Evolutionary conservation across 2,329 filamentous ascomycete species (phyloP).

Genomic region (Fusarium sulawesiense): DNA sequence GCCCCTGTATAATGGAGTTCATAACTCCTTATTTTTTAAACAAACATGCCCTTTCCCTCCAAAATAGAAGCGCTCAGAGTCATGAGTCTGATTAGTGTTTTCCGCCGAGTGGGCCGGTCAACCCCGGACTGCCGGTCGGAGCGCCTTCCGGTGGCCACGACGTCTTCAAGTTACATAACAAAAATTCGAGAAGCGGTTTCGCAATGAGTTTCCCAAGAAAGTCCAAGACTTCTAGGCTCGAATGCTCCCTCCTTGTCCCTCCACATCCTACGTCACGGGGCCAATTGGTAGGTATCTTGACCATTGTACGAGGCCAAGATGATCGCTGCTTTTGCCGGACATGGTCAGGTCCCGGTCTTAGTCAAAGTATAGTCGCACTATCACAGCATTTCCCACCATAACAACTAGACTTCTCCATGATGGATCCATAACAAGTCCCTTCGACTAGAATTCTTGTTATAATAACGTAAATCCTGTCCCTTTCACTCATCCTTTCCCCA

Average conservation of each 20-base stretch:
- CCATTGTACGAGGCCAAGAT: constrained; percentile 31
- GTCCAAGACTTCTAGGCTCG: constrained; percentile 26
- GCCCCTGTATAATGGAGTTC: background rate
- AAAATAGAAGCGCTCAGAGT: constrained; percentile 38
- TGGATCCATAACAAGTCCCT: constrained; percentile 24
- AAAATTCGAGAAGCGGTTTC: constrained; percentile 37
- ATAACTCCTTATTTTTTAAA: constrained; percentile 2
- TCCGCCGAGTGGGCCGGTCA: constrained; percentile 16
- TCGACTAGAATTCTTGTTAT: constrained; percentile 25
- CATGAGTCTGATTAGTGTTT: constrained; percentile 37
- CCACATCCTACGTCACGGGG: constrained; percentile 39
- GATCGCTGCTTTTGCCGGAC: constrained; percentile 38
- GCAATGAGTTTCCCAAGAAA: constrained; percentile 22
- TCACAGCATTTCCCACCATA: background rate
- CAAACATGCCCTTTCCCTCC: constrained; percentile 4
- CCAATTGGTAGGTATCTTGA: constrained; percentile 4
- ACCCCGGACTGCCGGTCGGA: constrained; percentile 34
- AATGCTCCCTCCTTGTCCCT: constrained; percentile 29
- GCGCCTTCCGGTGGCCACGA: constrained; percentile 27
- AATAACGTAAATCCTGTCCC: constrained; percentile 28
- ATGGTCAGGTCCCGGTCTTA: constrained; percentile 26
- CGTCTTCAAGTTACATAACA: constrained; percentile 34
- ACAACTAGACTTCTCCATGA: constrained; percentile 1
- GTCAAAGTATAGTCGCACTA: constrained; percentile 15
- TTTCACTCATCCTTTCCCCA: constrained; percentile 22